These are phyloP conservation scores for Blastomyces parvus DNA, from an alignment of 2,329 filamentous ascomycete species.

Conservation along the genomic window DNA sequence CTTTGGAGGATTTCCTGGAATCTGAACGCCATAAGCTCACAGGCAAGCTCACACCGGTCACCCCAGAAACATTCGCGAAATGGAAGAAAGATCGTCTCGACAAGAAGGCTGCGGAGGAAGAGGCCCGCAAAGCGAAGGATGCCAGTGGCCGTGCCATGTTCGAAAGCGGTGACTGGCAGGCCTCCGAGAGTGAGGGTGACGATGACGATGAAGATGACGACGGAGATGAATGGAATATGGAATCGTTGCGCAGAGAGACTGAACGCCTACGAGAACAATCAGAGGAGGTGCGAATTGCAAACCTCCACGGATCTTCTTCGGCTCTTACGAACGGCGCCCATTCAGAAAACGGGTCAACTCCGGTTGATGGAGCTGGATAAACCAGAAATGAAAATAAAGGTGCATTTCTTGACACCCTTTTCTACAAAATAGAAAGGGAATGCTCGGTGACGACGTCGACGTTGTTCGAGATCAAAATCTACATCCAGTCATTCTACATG, in stretches of 20 bases:
- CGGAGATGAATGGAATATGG: constrained; percentile 45
- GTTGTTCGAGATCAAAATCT: not conserved
- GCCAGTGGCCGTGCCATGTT: constrained; percentile 92
- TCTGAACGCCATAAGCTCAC: constrained; percentile 92
- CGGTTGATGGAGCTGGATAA: constrained; percentile 12
- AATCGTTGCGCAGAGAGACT: constrained; percentile 82
- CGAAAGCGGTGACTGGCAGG: constrained; percentile 88
- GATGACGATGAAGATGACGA: constrained; percentile 52
- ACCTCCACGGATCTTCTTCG: constrained; percentile 22
- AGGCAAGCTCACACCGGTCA: constrained; percentile 86
- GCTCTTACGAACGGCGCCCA: not conserved
- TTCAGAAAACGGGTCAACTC: constrained; percentile 7
- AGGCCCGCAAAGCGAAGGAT: constrained; percentile 84
- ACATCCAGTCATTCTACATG: constrained; percentile 3
- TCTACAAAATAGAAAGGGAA: not conserved
- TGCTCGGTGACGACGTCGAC: not conserved
- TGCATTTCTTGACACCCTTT: not conserved
- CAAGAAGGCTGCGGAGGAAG: constrained; percentile 92
- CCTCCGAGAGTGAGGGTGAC: constrained; percentile 50
- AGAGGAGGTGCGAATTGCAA: constrained; percentile 60
- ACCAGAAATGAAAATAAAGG: not conserved
- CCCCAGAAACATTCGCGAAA: constrained; percentile 80
- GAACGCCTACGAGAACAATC: constrained; percentile 63
- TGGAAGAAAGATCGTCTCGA: constrained; percentile 93
- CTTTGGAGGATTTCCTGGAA: constrained; percentile 93